Evolutionary conservation across 202 grass and related monocot species (phyloP), one percentile per base, ranked within the genome.

Genomic region (Zoysia matrella): DNA sequence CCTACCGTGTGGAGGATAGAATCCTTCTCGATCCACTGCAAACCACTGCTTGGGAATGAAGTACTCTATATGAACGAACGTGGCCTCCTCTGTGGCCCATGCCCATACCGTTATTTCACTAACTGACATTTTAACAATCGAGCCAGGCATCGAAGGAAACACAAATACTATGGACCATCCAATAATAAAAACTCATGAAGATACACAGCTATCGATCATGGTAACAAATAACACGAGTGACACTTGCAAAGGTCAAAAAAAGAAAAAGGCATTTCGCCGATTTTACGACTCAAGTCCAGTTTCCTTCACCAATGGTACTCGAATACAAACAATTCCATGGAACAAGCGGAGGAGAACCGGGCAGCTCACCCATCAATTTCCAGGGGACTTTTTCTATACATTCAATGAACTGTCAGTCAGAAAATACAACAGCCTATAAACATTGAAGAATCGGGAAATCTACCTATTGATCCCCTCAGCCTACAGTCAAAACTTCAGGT

Each of bases 341-440:
- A 66, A 5, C 22, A 54, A 42, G 81, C 36, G 60, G 12, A 65
- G 49, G 50, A 56, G n/a, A 52, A 10, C 49, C 22, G 8, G 53
- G 10, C 8, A 22, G 22, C 22, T 22, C 22, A 22, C 22, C 22
- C 22, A 22, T 22, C 22, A 22, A 22, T 22, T 22, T 22, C 22
- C 22, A 22, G 22, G 22, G 22, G 22, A 22, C 22, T 22, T 22
- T n/a, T n/a, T n/a, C n/a, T 16, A 68, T 79, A 68, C 79, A 69
- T 78, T 58, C 83, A 90, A 75, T 75, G 88, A 83, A 83, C 55
- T 45, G 71, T 71, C 48, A 75, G 18, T 22, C 22, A 22, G 22
- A 66, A 64, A 22, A 58, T 71, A 86, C 83, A 80, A 47, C 75
- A 75, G 22, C 55, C 88, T 83, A 86, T 69, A 60, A 79, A 83